Percentiles rank a stretch among this genome's conserved stretches.
These are phyloP conservation scores for Penicillium sp. DNA, from an alignment of 2,329 filamentous ascomycete species.

Conservation along the genomic window DNA sequence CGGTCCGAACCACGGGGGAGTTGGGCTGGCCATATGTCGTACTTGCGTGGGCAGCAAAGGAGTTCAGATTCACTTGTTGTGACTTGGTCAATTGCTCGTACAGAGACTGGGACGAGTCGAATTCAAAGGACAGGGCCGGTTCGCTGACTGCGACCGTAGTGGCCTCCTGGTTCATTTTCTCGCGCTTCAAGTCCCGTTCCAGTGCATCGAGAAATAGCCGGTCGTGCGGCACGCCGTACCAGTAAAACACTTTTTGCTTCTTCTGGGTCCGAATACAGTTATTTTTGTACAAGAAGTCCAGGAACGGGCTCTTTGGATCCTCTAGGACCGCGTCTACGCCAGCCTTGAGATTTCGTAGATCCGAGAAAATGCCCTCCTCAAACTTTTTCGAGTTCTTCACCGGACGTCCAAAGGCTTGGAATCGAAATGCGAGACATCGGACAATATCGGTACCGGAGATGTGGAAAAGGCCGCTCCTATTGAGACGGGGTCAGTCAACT, in stretches of 20 bases:
- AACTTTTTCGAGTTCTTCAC: constrained; percentile 99
- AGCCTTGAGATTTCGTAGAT: constrained; percentile 95
- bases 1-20: constrained; percentile 83
- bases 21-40: constrained; percentile 66
- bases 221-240: constrained; percentile 99
- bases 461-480: constrained; percentile 96
- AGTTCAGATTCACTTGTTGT: constrained; percentile 97
- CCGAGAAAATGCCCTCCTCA: constrained; percentile 98
- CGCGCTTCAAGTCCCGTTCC: constrained; percentile 94
- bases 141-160: constrained; percentile 96
- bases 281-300: constrained; percentile 99
- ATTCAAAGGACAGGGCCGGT: constrained; percentile 95
- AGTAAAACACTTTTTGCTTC: constrained; percentile 99
- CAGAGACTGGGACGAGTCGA: constrained; percentile 97
- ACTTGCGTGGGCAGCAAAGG: constrained; percentile 79
- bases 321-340: constrained; percentile 97
- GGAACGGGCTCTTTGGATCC: constrained; percentile 96
- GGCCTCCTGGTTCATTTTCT: constrained; percentile 99
- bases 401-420: constrained; percentile 95
- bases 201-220: constrained; percentile 94
- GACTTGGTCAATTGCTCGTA: constrained; percentile 99
- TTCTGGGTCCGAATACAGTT: constrained; percentile 99
- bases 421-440: constrained; percentile 93
- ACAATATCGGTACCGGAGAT: constrained; percentile 99
- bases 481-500: constrained; percentile 13